A percentile compares a stretch with the other conserved stretches of the same genome.
These are phyloP conservation scores for Eudorina sp. DNA, from an alignment of 139 green algal genomes.

Conservation along the genomic window DNA sequence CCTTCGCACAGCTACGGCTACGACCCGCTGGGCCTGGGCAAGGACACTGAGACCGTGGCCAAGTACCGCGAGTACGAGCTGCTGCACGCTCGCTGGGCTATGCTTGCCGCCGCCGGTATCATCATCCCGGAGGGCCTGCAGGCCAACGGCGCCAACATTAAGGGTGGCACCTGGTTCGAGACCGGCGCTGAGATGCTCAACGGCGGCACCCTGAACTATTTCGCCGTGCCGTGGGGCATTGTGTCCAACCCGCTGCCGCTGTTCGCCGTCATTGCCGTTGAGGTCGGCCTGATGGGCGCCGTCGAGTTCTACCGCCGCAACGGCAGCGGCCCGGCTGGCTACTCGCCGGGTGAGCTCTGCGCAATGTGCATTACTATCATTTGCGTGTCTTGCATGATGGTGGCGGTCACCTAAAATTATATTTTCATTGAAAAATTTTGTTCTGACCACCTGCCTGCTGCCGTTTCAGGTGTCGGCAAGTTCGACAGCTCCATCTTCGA, in stretches of 20 bases:
- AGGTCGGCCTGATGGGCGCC: slow-evolving; percentile 90
- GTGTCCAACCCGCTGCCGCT: slow-evolving; percentile 94
- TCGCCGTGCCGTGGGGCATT: slow-evolving; percentile 91
- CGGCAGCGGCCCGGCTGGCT: slow-evolving; percentile 89
- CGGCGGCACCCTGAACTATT: slow-evolving; percentile 95
- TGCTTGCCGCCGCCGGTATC: slow-evolving; percentile 95
- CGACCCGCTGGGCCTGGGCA: slow-evolving; percentile 93
- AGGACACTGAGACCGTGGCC: slow-evolving; percentile 84
- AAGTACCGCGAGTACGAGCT: slow-evolving; percentile 96
- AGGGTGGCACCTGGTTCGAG: slow-evolving; percentile 94
- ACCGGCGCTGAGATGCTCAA: slow-evolving; percentile 95
- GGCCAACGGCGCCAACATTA: slow-evolving; percentile 91
- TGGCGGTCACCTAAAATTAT: too few relatives aligned
- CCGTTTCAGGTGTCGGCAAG: slow-evolving; percentile 82
- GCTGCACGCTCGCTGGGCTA: slow-evolving; percentile 96
- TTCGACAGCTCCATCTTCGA: slow-evolving; percentile 91
- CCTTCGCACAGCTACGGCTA: slow-evolving; percentile 87
- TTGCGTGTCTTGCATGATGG: too few relatives aligned
- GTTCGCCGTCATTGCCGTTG: slow-evolving; percentile 79
- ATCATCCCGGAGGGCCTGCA: slow-evolving; percentile 96
- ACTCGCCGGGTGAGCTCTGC: slow-evolving; percentile 71
- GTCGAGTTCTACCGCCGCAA: slow-evolving; percentile 90
- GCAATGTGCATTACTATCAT: too few relatives aligned
- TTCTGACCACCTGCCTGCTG: not conserved
- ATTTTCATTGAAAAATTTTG: not conserved